Evolutionary conservation across 495 filamentous ascomycete species (phyloP).

Genomic region (Xylaria cubensis): DNA sequence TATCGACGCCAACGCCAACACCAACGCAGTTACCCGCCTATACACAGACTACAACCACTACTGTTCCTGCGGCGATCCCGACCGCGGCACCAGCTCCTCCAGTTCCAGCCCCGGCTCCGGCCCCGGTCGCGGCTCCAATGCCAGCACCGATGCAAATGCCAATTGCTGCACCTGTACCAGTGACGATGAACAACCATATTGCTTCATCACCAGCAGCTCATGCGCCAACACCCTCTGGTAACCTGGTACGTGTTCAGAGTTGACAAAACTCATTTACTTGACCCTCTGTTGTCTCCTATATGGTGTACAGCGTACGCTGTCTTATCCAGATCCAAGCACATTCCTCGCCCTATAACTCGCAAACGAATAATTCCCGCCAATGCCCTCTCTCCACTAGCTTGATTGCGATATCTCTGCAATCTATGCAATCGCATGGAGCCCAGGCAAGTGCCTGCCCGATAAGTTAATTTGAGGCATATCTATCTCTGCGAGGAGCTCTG

Average conservation of each 20-base stretch:
- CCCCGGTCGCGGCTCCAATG: not conserved
- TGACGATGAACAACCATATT: constrained; percentile 24
- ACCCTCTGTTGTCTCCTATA: constrained; percentile 3
- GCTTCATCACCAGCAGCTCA: constrained; percentile 41
- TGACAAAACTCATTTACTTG: constrained; percentile 2
- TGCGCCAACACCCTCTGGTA: constrained; percentile 41
- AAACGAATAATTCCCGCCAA: not conserved
- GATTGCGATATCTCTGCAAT: not conserved
- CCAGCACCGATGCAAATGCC: constrained; percentile 22
- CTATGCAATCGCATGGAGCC: not conserved
- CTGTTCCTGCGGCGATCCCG: not conserved
- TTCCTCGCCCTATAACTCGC: not conserved
- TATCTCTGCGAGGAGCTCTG: not conserved
- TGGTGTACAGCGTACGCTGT: not conserved
- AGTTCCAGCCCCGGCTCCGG: not conserved
- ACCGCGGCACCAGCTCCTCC: not conserved
- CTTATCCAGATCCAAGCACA: not conserved
- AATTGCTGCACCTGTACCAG: constrained; percentile 17
- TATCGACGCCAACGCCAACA: not conserved
- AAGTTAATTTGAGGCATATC: constrained; percentile 30
- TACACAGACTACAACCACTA: constrained; percentile 13
- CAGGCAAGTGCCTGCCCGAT: constrained; percentile 20
- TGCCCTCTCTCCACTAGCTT: not conserved
- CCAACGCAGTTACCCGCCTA: constrained; percentile 16
- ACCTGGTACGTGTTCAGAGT: constrained; percentile 34